These are phyloP conservation scores for Sporisorium sorghi DNA, from an alignment of 1,284 basidiomycete species.

Conservation along the genomic window DNA sequence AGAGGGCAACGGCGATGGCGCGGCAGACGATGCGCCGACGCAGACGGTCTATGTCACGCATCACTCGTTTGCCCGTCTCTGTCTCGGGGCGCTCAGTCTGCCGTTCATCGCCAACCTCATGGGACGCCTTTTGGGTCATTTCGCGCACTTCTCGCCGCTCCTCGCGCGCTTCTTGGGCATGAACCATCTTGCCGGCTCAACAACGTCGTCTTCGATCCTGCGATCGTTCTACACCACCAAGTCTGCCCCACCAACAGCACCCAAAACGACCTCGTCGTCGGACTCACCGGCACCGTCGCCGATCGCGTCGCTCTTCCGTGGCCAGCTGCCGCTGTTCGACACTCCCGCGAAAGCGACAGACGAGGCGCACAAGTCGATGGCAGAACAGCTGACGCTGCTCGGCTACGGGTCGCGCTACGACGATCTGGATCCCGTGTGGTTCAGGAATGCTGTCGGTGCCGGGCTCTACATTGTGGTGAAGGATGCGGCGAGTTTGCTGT, in stretches of 20 bases:
- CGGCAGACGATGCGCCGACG: conserved; percentile 10
- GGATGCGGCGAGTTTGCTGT: conserved; percentile 52
- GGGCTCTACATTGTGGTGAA: conserved; percentile 59
- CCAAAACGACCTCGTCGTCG: too few relatives aligned
- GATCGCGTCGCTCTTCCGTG: conserved; percentile 35
- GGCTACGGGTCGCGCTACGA: conserved; percentile 34
- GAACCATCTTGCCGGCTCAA: conserved; percentile 4
- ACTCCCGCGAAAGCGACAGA: neutral
- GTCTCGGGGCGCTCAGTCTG: conserved; percentile 56
- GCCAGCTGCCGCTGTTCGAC: conserved; percentile 29
- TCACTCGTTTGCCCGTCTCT: conserved; percentile 50
- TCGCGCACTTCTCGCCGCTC: conserved; percentile 23
- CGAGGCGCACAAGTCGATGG: conserved; percentile 6
- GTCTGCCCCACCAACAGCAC: conserved; percentile 3
- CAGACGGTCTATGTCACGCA: conserved; percentile 57
- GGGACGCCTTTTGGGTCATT: conserved; percentile 51
- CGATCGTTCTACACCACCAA: conserved; percentile 39
- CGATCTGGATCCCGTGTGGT: conserved; percentile 65
- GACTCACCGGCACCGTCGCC: conserved; percentile 38
- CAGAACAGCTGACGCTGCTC: conserved; percentile 20
- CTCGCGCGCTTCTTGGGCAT: conserved; percentile 50
- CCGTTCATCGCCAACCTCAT: conserved; percentile 58
- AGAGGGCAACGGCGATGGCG: conserved; percentile 11
- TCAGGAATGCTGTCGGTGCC: conserved; percentile 59
- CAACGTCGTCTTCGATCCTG: conserved; percentile 22